Evolutionary conservation across 2,329 filamentous ascomycete genomes (phyloP), one percentile per base, ranked within the genome.

Genomic region (Paramyrothecium sp.): DNA sequence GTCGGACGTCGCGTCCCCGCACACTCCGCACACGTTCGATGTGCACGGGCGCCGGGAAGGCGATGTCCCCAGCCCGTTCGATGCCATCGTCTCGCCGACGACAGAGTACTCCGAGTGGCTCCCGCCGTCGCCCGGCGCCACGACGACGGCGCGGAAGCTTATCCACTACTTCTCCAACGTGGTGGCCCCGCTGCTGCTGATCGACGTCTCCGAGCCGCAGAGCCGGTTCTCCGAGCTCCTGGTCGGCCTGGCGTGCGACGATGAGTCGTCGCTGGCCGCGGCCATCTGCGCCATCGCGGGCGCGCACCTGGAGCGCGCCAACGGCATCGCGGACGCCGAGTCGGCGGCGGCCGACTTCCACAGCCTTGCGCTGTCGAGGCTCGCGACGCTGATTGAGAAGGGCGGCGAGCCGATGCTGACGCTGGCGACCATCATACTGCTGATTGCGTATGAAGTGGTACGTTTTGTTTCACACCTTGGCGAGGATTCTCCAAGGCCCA

Each of bases 91-190:
- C 13, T 44, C 38, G 13, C 38, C 38, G 13, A 19, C n/a, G n/a
- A 44, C 38, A 19, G 38, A 44, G 13, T 44, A 44, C 38, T 44
- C 38, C 13, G 38, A 44, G n/a, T 44, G 38, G 38, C 38, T 17
- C 38, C 13, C 38, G 38, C 38, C 13, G 38, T 4, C 7, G 5
- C 7, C 13, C 4, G 38, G 26, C 26, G 26, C 26, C 7, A 44
- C 38, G 5, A 44, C 38, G n/a, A 17, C 38, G 13, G n/a, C 13
- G 38, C 13, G n/a, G n/a, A 30, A 41, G n/a, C 51, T 53, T 12
- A 53, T 33, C 26, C 33, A 30, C 13, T 30, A 53, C 33, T 53
- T 53, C 30, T 53, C 51, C n/a, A 53, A 30, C 51, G 51, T 20
- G 23, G 13, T 53, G 17, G 26, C 51, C 2, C 51, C 51, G 51